Base-by-base conservation (phyloP, 768 basidiomycete genomes). In the Macrolepiota dolichaula region DNA sequence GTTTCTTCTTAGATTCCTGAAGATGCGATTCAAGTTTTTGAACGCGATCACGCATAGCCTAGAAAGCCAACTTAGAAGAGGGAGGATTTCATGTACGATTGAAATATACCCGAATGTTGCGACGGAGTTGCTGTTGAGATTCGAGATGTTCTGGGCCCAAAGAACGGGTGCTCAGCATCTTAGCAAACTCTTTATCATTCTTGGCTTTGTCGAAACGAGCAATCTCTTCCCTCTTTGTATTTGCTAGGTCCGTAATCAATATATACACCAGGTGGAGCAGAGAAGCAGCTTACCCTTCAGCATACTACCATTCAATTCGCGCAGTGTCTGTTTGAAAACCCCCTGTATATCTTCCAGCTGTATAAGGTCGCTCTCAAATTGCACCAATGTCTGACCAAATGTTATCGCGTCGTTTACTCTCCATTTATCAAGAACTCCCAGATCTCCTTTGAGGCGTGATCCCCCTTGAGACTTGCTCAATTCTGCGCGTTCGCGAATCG, bases 71-170 rank as follows among this genome's bases (percentile, higher is more conserved):
- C 38, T 51, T 35, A 36, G 63, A 40, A 36, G n/a, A n/a, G 11
- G 17, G n/a, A 35, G 2, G 7, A 35, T n/a, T 7, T 24, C 4
- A 38, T 9, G 37, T 32, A 25, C 13, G 7, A 15, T 56, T 13
- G 29, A 19, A 42, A 73, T 85, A 46, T 65, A 93, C 94, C 69
- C 88, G 77, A 38, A 92, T 85, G 63, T 81, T 79, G 65, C 87
- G 84, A 35, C 94, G 81, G 27, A 98, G 75, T 57, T 87, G 85
- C 1, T 79, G 83, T 69, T 96, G 95, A 1, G 85, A 88, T 69
- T 96, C 94, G 13, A 87, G 78, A 68, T 94, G 89, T 68, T 98
- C 94, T 0, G 96, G 94, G 12, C 89, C 89, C n/a, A 95, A 74
- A n/a, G 88, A 86, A 51, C 90, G 81, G 2, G 85, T 77, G 67